A percentile compares a stretch with the other conserved stretches of the same genome.
Conservation (phyloP, 2,329 filamentous ascomycete genomes). For the Fusarium pseudonygamai region DNA sequence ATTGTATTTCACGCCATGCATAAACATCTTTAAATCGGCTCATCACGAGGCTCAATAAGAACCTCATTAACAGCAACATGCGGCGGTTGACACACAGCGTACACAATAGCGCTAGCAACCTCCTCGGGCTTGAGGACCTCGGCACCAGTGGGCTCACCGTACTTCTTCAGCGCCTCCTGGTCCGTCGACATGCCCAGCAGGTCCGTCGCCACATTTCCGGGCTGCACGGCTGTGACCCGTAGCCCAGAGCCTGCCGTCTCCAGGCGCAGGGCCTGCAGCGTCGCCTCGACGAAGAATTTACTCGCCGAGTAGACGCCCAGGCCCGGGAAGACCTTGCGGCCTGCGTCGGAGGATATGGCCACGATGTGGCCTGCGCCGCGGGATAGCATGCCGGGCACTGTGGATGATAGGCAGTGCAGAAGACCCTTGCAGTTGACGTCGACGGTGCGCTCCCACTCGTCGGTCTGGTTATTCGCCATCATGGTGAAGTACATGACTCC, state of each 20-base stretch:
- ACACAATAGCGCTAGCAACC: constrained; percentile 77
- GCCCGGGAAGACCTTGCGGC: constrained; percentile 83
- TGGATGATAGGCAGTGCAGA: constrained; percentile 74
- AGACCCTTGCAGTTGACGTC: constrained; percentile 90
- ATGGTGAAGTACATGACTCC: constrained; percentile 91
- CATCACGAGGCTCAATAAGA: constrained; percentile 79
- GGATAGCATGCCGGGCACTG: constrained; percentile 75
- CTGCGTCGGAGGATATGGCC: constrained; percentile 83
- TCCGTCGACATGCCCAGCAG: constrained; percentile 80
- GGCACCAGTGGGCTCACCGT: constrained; percentile 77
- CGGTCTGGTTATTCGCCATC: constrained; percentile 79
- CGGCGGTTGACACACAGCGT: constrained; percentile 76
- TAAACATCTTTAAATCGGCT: constrained; percentile 66
- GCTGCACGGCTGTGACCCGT: constrained; percentile 78
- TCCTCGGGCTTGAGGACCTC: constrained; percentile 79
- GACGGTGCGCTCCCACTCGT: constrained; percentile 84
- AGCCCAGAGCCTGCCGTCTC: constrained; percentile 80
- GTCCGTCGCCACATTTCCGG: constrained; percentile 79
- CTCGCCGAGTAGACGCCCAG: constrained; percentile 83
- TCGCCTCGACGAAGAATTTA: constrained; percentile 88
- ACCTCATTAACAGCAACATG: constrained; percentile 85
- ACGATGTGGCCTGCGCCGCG: constrained; percentile 78
- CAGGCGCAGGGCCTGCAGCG: constrained; percentile 76
- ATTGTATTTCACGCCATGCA: neutral
- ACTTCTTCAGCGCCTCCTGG: constrained; percentile 79